phyloP scores from a whole-genome alignment of 1,139 yeast species.

The Debaryomyces coudertii region DNA sequence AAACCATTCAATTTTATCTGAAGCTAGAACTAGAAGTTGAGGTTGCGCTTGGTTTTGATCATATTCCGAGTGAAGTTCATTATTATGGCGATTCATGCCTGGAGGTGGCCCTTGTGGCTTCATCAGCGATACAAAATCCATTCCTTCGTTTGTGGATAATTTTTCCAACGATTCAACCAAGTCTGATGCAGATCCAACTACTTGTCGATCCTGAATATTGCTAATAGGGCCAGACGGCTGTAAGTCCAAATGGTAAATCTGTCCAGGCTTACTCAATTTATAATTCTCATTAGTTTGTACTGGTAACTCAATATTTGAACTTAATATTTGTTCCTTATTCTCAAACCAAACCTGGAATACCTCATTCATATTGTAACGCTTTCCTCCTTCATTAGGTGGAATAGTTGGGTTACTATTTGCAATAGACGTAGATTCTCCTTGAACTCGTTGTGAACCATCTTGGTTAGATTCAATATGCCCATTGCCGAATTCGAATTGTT shows the following conservation, averaged over 20 bases:
- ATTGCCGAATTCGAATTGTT: conserved; percentile 10
- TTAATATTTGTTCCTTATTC: conserved; percentile 41
- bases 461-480: conserved; percentile 6
- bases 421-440: conserved; percentile 1
- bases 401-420: conserved; percentile 21
- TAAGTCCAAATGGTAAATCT: conserved; percentile 43
- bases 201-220: neutral
- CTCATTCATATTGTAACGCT: conserved; percentile 53
- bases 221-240: conserved; percentile 16
- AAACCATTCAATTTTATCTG: conserved; percentile 62
- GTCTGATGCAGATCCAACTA: conserved; percentile 5
- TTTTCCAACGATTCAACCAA: conserved; percentile 15
- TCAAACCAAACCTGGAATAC: conserved; percentile 57
- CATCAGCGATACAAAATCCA: conserved; percentile 9
- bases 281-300: conserved; percentile 33
- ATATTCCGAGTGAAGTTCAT: neutral
- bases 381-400: conserved; percentile 42
- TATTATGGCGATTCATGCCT: conserved; percentile 17
- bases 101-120: conserved; percentile 22
- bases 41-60: neutral
- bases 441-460: neutral
- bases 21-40: conserved; percentile 21
- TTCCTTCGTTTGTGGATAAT: conserved; percentile 13
- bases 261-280: conserved; percentile 33
- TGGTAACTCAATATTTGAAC: conserved; percentile 26